Base-by-base conservation (phyloP, 148 eudicot genomes). In the Cornus suecica region DNA sequence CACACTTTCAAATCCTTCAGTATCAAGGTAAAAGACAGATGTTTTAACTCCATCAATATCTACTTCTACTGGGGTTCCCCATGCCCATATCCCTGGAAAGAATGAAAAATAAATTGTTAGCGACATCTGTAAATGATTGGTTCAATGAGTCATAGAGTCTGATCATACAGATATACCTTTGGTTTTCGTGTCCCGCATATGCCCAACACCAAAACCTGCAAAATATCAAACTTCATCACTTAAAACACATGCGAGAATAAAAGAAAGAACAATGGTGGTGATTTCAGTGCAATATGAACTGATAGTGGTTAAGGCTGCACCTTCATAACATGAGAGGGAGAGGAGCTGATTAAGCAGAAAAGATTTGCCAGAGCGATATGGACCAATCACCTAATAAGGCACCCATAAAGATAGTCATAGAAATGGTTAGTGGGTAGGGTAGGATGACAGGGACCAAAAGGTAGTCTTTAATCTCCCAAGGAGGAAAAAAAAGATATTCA, bases 141-240 rank as follows among this genome's bases (percentile, higher is more conserved):
- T 65, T 51, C 45, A 42, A 20, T 48, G 65, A 77, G 51, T 67
- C 76, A 71, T 25, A 58, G 64, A 30, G 37, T 11, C 11, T 68
- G 24, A 60, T 62, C 28, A 48, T 23, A 67, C 51, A 26, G 68
- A 65, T 16, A 54, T 79, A 94, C 97, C 98, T 92, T 94, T 94
- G 14, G 98, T 94, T 74, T 94, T 89, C 30, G 98, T 94, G 80
- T 94, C 98, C 65, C 98, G 94, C 98, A 94, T 88, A 80, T 94
- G 98, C 10, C 98, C 98, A 81, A 94, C 98, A 51, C 97, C 98
- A 90, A 94, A 94, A 74, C 98, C 98, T 94, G 90, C 70, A 78
- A 83, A 16, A 48, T 30, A 68, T 65, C 48, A 70, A 72, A 10
- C 20, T 69, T 70, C 77, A 54, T 65, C 20, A 29, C 30, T 76